Evolutionary conservation across 2,329 filamentous ascomycete species (phyloP).

Genomic region (Acrodontium crateriforme): DNA sequence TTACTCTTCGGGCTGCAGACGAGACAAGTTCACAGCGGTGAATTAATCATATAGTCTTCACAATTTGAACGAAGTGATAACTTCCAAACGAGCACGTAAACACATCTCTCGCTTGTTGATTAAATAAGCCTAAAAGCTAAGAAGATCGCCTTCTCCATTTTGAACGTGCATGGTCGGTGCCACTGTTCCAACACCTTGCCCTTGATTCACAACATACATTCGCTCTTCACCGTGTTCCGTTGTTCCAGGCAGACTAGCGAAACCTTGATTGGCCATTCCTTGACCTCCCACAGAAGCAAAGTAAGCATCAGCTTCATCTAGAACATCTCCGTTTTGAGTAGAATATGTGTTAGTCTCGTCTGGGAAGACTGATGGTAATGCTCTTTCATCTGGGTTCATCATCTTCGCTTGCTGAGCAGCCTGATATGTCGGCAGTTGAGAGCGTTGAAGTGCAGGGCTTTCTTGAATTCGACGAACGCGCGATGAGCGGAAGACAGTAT

Average conservation of each 20-base stretch:
- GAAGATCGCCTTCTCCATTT: conserved; percentile 22
- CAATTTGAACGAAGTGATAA: neutral
- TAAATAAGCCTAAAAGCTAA: conserved; percentile 25
- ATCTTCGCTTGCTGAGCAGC: conserved; percentile 24
- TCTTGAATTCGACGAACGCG: conserved; percentile 66
- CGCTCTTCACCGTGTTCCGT: conserved; percentile 25
- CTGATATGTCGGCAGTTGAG: conserved; percentile 45
- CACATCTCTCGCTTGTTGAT: too few species aligned
- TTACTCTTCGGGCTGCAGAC: too few species aligned
- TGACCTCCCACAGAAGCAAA: conserved; percentile 65
- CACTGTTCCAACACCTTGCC: conserved; percentile 61
- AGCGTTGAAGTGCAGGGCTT: conserved; percentile 72
- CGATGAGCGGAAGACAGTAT: conserved; percentile 88
- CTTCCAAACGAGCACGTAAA: too few species aligned
- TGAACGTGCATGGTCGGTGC: conserved; percentile 54
- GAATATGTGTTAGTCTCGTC: conserved; percentile 26
- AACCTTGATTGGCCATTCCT: conserved; percentile 58
- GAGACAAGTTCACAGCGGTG: too few species aligned
- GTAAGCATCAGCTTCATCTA: conserved; percentile 78
- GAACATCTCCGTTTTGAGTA: conserved; percentile 25
- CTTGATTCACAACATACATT: conserved; percentile 64
- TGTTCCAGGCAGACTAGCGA: conserved; percentile 14
- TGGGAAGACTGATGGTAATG: too few species aligned
- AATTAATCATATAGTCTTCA: too few species aligned
- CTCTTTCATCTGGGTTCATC: conserved; percentile 6